Percentiles rank a stretch among this genome's conserved stretches.
These are phyloP conservation scores for Deakozyma indianensis DNA, from an alignment of 805 yeast species.

Conservation along the genomic window DNA sequence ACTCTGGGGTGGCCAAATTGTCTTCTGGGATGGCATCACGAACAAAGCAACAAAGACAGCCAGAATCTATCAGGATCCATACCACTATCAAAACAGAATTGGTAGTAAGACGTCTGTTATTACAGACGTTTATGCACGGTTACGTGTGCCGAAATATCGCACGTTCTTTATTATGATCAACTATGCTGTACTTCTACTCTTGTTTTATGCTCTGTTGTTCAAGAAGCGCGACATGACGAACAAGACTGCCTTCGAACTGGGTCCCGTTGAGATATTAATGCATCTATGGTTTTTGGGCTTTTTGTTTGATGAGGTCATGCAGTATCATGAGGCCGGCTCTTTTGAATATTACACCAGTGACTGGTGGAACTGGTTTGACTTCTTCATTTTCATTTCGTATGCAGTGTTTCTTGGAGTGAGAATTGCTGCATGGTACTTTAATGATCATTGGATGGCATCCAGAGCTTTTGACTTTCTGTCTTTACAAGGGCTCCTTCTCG, in stretches of 20 bases:
- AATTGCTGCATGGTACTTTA: constrained; percentile 8
- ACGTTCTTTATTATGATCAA: constrained; percentile 17
- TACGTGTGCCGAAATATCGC: constrained; percentile 21
- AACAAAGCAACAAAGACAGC: constrained; percentile 14
- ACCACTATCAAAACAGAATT: neutral
- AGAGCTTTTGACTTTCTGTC: constrained; percentile 19
- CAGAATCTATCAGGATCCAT: constrained; percentile 10
- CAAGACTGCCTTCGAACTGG: constrained; percentile 3
- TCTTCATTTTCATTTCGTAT: constrained; percentile 13
- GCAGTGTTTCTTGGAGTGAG: constrained; percentile 11
- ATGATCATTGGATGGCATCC: constrained; percentile 6
- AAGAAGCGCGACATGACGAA: constrained; percentile 5
- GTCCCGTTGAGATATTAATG: constrained; percentile 23
- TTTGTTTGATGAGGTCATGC: constrained; percentile 77
- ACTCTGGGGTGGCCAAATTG: constrained; percentile 21
- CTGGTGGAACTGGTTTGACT: constrained; percentile 18
- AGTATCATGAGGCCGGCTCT: constrained; percentile 17
- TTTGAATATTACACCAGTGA: constrained; percentile 15
- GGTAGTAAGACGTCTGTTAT: constrained; percentile 1
- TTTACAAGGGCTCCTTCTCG: constrained; percentile 17
- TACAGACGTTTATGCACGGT: constrained; percentile 15
- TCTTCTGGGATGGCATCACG: constrained; percentile 20
- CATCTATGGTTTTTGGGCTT: constrained; percentile 89
- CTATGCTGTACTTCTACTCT: constrained; percentile 14
- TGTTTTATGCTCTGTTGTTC: constrained; percentile 16